A percentile compares a stretch with the other conserved stretches of the same genome.
phyloP scores from a whole-genome alignment of 2,329 filamentous ascomycete species.

The Exophiala spinifera region DNA sequence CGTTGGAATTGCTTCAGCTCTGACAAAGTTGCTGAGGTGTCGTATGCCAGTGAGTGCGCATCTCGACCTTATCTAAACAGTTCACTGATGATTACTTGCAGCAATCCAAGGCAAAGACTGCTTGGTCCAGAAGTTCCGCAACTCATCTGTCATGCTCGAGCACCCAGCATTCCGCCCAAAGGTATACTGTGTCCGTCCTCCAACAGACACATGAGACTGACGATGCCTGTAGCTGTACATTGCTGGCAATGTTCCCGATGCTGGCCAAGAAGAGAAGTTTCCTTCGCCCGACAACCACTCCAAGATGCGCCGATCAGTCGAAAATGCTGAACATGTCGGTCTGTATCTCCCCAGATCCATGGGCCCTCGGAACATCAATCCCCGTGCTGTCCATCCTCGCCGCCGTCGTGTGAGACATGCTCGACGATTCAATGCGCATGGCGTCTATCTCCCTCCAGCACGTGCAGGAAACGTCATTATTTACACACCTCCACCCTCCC shows the following conservation, averaged over 20 bases:
- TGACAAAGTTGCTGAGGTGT: slow-evolving; percentile 83
- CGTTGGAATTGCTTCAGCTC: slow-evolving; percentile 77
- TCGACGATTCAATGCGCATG: slow-evolving; percentile 5
- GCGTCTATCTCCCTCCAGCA: slow-evolving; percentile 19
- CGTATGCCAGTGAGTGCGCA: slow-evolving; percentile 76
- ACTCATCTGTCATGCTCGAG: slow-evolving; percentile 94
- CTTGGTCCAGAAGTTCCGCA: slow-evolving; percentile 90
- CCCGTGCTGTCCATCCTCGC: not conserved
- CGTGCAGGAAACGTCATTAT: slow-evolving; percentile 4
- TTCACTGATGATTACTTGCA: slow-evolving; percentile 36
- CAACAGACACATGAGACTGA: slow-evolving; percentile 1
- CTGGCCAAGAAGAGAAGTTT: slow-evolving; percentile 72
- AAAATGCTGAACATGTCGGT: slow-evolving; percentile 83
- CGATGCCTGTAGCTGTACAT: slow-evolving; percentile 49
- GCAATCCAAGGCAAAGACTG: slow-evolving; percentile 91
- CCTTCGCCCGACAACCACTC: slow-evolving; percentile 77
- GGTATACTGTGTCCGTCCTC: slow-evolving; percentile 44
- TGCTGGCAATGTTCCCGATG: slow-evolving; percentile 49
- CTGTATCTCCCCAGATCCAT: slow-evolving; percentile 36
- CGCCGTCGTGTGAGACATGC: slow-evolving; percentile 6
- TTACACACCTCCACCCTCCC: not conserved
- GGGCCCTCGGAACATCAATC: not conserved
- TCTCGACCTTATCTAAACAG: not conserved
- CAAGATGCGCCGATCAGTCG: slow-evolving; percentile 82
- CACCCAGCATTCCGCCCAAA: slow-evolving; percentile 78